Base-by-base conservation (phyloP, 495 filamentous ascomycete genomes). In the Hyaloscypha hepaticicola region DNA sequence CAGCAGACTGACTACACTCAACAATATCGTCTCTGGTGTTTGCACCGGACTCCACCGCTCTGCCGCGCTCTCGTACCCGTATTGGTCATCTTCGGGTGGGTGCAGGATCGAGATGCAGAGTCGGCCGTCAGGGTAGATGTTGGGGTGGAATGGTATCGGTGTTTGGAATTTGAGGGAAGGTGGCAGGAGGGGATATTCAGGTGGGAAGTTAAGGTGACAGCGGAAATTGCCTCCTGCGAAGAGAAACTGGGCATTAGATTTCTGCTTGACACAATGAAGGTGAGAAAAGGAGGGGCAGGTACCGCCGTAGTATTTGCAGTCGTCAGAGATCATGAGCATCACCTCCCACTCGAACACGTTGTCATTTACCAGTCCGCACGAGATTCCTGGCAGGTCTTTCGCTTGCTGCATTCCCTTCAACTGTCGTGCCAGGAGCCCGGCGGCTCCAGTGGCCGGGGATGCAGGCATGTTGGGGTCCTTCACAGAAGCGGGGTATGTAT, bases 311-410 rank as follows among this genome's bases (percentile, higher is more conserved):
- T 91, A 88, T 76, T 96, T 94, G 76, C 91, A 94, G 69, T 99
- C 95, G 72, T 99, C 95, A 31, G 83, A 90, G 70, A 99, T 95
- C 95, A 99, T 99, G 34, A 99, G 84, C 90, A 97, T 96, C 19
- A 99, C 92, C 75, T 98, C 94, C 95, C 95, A 99, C 80, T 97
- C 90, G 68, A 96, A 97, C n/a, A 98, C 88, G 73, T 96, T 97
- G 70, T 89, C 80, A 66, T 87, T 86, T 26, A 95, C 87, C 31
- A 99, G 80, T 1, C 95, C 95, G 73, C 90, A 95, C 67, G 92
- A 96, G 70, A 99, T 97, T 41, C 93, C 95, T 0, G 92, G 91
- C 31, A 97, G 88, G 76, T 96, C 91, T 71, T 91, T 93, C 70
- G 91, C 90, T 19, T 83, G 87, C 75, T 97, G 92, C 86, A 99